Conservation (phyloP, 306 rosid species). For the Macrotyloma uniflorum region DNA sequence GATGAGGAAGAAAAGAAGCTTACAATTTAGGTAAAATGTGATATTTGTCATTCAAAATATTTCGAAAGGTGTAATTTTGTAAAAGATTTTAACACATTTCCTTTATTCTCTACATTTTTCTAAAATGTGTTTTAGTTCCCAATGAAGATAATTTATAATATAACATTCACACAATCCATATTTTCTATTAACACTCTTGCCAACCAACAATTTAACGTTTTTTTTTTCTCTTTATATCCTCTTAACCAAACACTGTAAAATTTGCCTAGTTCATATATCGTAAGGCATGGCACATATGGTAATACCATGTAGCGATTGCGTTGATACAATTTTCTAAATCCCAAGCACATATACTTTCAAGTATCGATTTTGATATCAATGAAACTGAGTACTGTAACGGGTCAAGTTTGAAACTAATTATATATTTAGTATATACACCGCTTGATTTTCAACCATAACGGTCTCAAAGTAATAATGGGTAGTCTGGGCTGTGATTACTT, state of each 20-base stretch:
- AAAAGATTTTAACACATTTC: too few relatives aligned
- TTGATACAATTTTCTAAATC: not conserved
- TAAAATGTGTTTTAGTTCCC: too few relatives aligned
- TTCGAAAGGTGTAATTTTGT: not conserved
- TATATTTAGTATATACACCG: not conserved
- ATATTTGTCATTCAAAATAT: not conserved
- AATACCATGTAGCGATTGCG: not conserved
- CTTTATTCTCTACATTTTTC: too few relatives aligned
- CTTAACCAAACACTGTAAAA: not conserved
- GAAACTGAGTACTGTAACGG: not conserved
- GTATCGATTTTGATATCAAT: not conserved
- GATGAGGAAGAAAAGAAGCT: not conserved
- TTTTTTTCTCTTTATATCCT: not conserved
- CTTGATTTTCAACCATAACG: not conserved
- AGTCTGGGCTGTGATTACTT: conserved; percentile 6
- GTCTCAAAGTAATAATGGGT: not conserved
- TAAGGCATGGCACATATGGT: not conserved
- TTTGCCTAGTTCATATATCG: not conserved
- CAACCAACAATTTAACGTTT: not conserved
- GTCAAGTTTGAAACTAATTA: not conserved
- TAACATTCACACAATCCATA: not conserved
- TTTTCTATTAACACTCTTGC: not conserved
- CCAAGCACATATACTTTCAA: not conserved
- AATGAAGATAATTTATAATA: not conserved
- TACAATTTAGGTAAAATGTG: not conserved